Evolutionary conservation across 2,329 filamentous ascomycete genomes (phyloP), one percentile per base, ranked within the genome.

Genomic region (Alternaria brassicicola): DNA sequence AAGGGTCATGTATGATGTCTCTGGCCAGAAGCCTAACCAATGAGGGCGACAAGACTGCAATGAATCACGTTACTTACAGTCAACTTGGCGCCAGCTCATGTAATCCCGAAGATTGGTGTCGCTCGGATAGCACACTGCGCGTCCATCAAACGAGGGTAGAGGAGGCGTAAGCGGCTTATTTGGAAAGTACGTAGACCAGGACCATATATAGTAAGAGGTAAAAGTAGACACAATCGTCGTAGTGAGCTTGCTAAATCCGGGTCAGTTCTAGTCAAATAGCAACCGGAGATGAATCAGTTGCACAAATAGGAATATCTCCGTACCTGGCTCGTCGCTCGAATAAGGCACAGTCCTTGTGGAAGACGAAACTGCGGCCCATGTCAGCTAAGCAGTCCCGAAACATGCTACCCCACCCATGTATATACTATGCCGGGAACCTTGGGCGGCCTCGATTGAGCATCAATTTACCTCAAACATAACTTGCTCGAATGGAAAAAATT

Each of bases 41-140:
- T 39, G 13, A 39, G 4, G n/a, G 39, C 6, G 21, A 26, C 21
- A 17, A 9, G 25, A 26, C 39, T 4, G 17, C 8, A 8, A 39
- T 25, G 17, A 23, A 13, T 36, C 41, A 48, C 10, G 23, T 12
- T 33, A 78, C 88, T 77, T 76, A 95, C 95, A 98, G 76, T 99
- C 95, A 41, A 91, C 95, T 78, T 99, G 95, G 68, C 95, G 86
- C 95, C 95, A 99, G 74, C 91, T 93, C 84, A 99, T 87, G 77
- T 99, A 99, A 79, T 99, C 95, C 25, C 93, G 85, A 65, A 99
- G 78, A 75, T 97, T 96, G 68, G 85, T 83, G 6, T 90, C 83
- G 55, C 86, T 91, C 0, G 95, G 95, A 78, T 98, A 99, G 74
- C 89, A 88, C 3, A 99, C 93, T 15, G 93, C 93, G 49, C 95